Percentiles rank a stretch among this genome's conserved stretches.
phyloP scores from a whole-genome alignment of 23 red algal species.

The Agarophyton chilense region DNA sequence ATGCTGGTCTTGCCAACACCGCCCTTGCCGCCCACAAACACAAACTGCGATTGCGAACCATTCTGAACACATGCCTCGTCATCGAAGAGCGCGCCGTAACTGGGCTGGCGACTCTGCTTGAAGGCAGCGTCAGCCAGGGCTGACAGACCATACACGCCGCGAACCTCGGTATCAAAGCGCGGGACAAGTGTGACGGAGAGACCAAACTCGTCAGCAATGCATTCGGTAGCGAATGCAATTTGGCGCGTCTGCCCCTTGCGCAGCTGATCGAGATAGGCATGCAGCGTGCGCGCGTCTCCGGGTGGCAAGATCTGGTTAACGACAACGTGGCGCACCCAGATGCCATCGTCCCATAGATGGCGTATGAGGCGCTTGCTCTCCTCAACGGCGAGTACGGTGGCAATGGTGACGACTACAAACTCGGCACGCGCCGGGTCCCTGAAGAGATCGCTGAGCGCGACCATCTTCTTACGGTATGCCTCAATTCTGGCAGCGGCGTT shows the following conservation, averaged over 20 bases:
- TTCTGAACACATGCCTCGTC: neutral
- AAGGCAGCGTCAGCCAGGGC: conserved; percentile 61
- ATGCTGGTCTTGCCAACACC: conserved; percentile 95
- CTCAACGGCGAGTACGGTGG: conserved; percentile 81
- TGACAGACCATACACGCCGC: conserved; percentile 71
- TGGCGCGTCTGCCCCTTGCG: conserved; percentile 68
- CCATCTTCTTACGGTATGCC: conserved; percentile 83
- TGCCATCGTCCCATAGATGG: conserved; percentile 70
- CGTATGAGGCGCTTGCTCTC: conserved; percentile 84
- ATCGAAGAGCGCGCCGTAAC: conserved; percentile 55
- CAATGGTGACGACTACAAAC: conserved; percentile 94
- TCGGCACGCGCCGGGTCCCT: conserved; percentile 80
- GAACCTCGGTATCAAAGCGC: conserved; percentile 83
- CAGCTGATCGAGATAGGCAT: conserved; percentile 58
- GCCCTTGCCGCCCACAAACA: conserved; percentile 95
- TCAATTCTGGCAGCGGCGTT: conserved; percentile 58
- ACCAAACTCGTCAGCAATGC: conserved; percentile 52
- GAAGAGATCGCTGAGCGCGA: conserved; percentile 75
- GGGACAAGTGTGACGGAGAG: conserved; percentile 70
- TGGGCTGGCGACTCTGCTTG: neutral
- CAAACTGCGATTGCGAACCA: conserved; percentile 60
- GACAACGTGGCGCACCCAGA: conserved; percentile 83
- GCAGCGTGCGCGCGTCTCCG: neutral
- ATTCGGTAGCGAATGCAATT: conserved; percentile 59
- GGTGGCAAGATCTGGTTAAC: conserved; percentile 81